A percentile compares a stretch with the other conserved stretches of the same genome.
These are phyloP conservation scores for Fonsecaea pedrosoi DNA, from an alignment of 2,329 filamentous ascomycete species.

Conservation along the genomic window DNA sequence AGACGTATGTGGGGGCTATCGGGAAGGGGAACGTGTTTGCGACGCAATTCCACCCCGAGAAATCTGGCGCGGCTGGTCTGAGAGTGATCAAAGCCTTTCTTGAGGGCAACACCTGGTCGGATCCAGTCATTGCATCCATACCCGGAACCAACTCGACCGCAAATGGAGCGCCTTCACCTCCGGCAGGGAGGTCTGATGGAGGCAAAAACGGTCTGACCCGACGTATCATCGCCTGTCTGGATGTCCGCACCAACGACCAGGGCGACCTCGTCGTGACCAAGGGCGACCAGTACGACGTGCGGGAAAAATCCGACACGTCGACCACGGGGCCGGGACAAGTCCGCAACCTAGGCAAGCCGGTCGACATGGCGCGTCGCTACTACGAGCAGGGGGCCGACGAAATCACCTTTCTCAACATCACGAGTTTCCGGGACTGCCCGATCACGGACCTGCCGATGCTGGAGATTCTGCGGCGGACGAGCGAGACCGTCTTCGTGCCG, in stretches of 20 bases:
- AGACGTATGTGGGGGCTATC: slow-evolving; percentile 90
- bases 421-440: slow-evolving; percentile 93
- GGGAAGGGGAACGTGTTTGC: slow-evolving; percentile 84
- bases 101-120: slow-evolving; percentile 66
- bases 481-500: slow-evolving; percentile 92
- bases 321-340: slow-evolving; percentile 57
- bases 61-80: slow-evolving; percentile 88
- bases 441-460: slow-evolving; percentile 94
- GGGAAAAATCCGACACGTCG: slow-evolving; percentile 73
- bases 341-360: slow-evolving; percentile 93
- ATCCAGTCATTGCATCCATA: slow-evolving; percentile 29
- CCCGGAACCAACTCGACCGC: slow-evolving; percentile 24
- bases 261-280: slow-evolving; percentile 98
- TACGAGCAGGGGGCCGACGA: slow-evolving; percentile 97
- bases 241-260: slow-evolving; percentile 91
- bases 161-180: not conserved
- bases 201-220: slow-evolving; percentile 77
- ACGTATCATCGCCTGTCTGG: slow-evolving; percentile 92
- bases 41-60: slow-evolving; percentile 97
- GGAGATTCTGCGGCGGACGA: slow-evolving; percentile 84
- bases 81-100: slow-evolving; percentile 85
- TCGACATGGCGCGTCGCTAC: slow-evolving; percentile 91
- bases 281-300: slow-evolving; percentile 97
- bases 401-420: slow-evolving; percentile 97
- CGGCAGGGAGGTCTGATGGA: slow-evolving; percentile 5